Evolutionary conservation across 805 yeast genomes (phyloP).

Genomic region (Kodamaea kaohsiungensis): DNA sequence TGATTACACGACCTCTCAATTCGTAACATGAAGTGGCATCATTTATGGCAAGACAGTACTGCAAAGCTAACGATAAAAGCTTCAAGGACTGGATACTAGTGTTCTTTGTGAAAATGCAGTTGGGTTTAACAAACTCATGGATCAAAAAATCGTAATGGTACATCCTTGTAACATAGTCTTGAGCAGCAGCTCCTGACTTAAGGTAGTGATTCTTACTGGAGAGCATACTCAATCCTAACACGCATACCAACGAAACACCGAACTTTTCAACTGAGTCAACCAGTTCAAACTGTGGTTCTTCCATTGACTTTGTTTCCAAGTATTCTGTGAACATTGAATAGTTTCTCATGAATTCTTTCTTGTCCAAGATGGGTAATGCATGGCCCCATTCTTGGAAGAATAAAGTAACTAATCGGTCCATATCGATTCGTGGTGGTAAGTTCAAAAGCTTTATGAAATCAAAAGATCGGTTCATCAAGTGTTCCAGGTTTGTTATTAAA

Average conservation of each 20-base stretch:
- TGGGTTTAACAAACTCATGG: constrained; percentile 59
- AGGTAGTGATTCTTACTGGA: constrained; percentile 39
- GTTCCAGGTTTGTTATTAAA: constrained; percentile 7
- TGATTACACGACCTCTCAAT: constrained; percentile 69
- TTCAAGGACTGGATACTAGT: constrained; percentile 73
- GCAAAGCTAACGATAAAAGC: constrained; percentile 63
- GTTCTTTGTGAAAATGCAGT: constrained; percentile 54
- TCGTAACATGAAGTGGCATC: constrained; percentile 74
- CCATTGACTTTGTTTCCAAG: constrained; percentile 31
- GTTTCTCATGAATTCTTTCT: constrained; percentile 62
- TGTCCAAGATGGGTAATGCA: constrained; percentile 67
- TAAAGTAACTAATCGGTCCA: constrained; percentile 66
- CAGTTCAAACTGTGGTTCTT: not conserved
- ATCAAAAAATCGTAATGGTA: constrained; percentile 61
- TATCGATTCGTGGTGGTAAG: constrained; percentile 44
- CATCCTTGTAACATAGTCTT: constrained; percentile 22
- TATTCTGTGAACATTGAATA: constrained; percentile 51
- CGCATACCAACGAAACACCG: constrained; percentile 53
- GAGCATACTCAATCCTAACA: constrained; percentile 49
- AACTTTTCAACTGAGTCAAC: constrained; percentile 50
- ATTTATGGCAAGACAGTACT: constrained; percentile 72
- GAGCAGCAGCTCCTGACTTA: constrained; percentile 11
- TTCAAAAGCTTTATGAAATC: not conserved
- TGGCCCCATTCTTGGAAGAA: constrained; percentile 81
- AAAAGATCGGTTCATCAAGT: not conserved